Evolutionary conservation across 305 asterid species (phyloP), one percentile per base, ranked within the genome.

Genomic region (Solanum hybrid): DNA sequence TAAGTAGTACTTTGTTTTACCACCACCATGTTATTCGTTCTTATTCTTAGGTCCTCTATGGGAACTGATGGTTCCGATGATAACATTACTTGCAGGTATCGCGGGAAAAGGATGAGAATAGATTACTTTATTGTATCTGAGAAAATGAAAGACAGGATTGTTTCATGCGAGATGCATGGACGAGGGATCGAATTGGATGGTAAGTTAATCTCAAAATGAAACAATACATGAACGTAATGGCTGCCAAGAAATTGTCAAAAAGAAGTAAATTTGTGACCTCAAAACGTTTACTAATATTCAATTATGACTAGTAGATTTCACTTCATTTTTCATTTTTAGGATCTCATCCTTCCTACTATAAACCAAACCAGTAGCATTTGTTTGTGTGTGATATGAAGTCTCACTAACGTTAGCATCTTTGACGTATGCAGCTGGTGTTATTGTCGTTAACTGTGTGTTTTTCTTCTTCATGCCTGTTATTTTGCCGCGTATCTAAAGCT

Each of bases 91-190:
- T 91, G 93, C 93, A 97, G 98, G 93, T 97, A 97, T 88, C 98
- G 99, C 31, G 98, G 99, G 86, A 97, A 96, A 91, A 94, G 99
- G 95, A 97, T 97, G 99, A 95, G 99, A 90, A 97, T 96, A 85
- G 99, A 97, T 89, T 97, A 97, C 92, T 96, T 95, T 93, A 35
- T 95, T 42, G 94, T 97, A 76, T 93, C 98, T 1, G 98, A 97
- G 91, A 90, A 93, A 92, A 93, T 96, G 37, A 93, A 78, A 92
- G 97, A 94, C 86, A 94, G 96, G 92, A 95, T 96, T 40, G 89
- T 95, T 81, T 89, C 94, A 86, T 96, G 99, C 87, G 94, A 95
- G 93, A 95, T 94, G 90, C 97, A 95, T 88, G 99, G 99, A 22
- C 94, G 88, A 37, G 99, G 99, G 24, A 95, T 95, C 69, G 99